These are phyloP conservation scores for Fagopyrum esculentum DNA, from an alignment of 148 eudicot species.

Conservation along the genomic window DNA sequence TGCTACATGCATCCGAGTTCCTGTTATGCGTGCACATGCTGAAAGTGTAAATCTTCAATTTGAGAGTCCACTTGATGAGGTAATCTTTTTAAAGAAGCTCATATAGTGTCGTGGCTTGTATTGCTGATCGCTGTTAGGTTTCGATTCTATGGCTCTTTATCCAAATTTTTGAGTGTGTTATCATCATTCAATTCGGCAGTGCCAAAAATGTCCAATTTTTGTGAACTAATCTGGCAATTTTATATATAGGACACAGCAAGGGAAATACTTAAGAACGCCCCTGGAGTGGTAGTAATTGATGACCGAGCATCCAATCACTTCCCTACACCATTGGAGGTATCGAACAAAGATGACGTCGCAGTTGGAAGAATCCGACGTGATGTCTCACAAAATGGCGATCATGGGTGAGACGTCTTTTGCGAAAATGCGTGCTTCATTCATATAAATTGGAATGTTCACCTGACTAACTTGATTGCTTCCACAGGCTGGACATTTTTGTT, in stretches of 20 bases:
- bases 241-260: slow-evolving; percentile 55
- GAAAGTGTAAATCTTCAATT: slow-evolving; percentile 96
- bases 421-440: not conserved
- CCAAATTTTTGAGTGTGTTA: too few species aligned
- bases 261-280: slow-evolving; percentile 69
- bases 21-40: slow-evolving; percentile 92
- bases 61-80: slow-evolving; percentile 91
- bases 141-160: not conserved
- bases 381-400: slow-evolving; percentile 82
- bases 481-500: slow-evolving; percentile 90
- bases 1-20: slow-evolving; percentile 85
- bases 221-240: not conserved
- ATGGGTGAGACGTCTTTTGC: slow-evolving; percentile 39
- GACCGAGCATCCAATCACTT: slow-evolving; percentile 69
- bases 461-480: not conserved
- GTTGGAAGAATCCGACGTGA: slow-evolving; percentile 93
- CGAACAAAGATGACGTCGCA: slow-evolving; percentile 85
- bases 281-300: slow-evolving; percentile 85
- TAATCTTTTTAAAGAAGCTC: slow-evolving; percentile 15
- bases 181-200: too few species aligned
- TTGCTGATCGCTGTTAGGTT: not conserved
- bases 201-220: too few species aligned
- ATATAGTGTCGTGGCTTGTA: not conserved
- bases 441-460: not conserved
- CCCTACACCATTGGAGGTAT: slow-evolving; percentile 92